A percentile compares a stretch with the other conserved stretches of the same genome.
These are phyloP conservation scores for Rhizophora mangle DNA, from an alignment of 345 rosid genomes.

Conservation along the genomic window DNA sequence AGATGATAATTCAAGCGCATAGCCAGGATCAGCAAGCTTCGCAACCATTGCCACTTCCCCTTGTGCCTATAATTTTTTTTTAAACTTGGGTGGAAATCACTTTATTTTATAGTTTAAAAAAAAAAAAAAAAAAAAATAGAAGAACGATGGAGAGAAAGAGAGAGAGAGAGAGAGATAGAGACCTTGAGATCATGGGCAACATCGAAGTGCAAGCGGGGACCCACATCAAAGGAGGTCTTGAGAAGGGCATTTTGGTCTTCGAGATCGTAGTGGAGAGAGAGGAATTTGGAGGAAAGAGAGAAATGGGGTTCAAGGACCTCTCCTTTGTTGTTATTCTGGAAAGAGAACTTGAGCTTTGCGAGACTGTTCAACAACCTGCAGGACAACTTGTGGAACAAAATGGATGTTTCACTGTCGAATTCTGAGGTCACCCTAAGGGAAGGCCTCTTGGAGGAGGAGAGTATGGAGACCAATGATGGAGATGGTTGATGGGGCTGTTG, in stretches of 20 bases:
- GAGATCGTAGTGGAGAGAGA: slow-evolving; percentile 67
- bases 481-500: not conserved
- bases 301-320: slow-evolving; percentile 68
- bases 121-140: not conserved
- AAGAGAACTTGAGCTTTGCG: slow-evolving; percentile 77
- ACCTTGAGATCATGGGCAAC: slow-evolving; percentile 87
- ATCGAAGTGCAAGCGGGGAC: slow-evolving; percentile 65
- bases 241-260: slow-evolving; percentile 68
- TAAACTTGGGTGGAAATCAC: not conserved
- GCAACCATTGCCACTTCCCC: slow-evolving; percentile 79
- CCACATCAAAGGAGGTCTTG: slow-evolving; percentile 51
- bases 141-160: not conserved
- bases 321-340: slow-evolving; percentile 64
- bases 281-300: slow-evolving; percentile 58
- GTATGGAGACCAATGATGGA: slow-evolving; percentile 19
- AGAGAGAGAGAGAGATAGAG: not conserved
- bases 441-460: slow-evolving; percentile 43
- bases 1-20: slow-evolving; percentile 66
- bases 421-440: slow-evolving; percentile 74
- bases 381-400: slow-evolving; percentile 75
- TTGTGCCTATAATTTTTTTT: slow-evolving; percentile 56
- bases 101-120: not conserved
- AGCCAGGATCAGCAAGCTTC: slow-evolving; percentile 62
- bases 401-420: slow-evolving; percentile 79
- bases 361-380: slow-evolving; percentile 74